Evolutionary conservation across 306 rosid genomes (phyloP).

Genomic region (Medicago ruthenica): DNA sequence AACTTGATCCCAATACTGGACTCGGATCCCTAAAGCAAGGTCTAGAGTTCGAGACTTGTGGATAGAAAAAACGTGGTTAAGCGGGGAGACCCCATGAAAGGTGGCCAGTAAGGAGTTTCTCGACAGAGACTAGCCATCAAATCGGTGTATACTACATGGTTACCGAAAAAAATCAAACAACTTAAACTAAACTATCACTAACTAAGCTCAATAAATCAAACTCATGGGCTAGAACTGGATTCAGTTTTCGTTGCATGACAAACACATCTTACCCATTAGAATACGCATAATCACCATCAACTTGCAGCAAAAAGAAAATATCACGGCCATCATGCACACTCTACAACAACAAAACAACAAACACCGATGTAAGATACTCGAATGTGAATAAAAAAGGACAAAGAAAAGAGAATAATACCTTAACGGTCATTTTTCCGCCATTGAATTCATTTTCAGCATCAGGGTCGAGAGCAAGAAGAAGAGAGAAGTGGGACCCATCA

Average conservation of each 20-base stretch:
- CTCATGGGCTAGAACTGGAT: background rate
- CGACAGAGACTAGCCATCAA: background rate
- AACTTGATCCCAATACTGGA: background rate
- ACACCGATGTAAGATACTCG: background rate
- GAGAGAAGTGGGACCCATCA: slow-evolving; percentile 81
- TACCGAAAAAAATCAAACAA: background rate
- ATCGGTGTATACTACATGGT: background rate
- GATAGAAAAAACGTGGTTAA: background rate
- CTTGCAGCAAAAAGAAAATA: slow-evolving; percentile 80
- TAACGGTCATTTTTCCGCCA: slow-evolving; percentile 79
- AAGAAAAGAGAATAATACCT: slow-evolving; percentile 48
- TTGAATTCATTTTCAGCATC: slow-evolving; percentile 72
- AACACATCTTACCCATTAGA: slow-evolving; percentile 67
- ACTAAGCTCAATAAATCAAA: slow-evolving; percentile 7
- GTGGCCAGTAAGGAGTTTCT: background rate
- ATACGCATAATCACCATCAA: slow-evolving; percentile 76
- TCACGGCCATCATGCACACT: slow-evolving; percentile 89
- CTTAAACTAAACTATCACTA: background rate
- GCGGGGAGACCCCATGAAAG: background rate
- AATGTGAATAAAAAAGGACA: background rate
- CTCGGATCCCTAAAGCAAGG: background rate
- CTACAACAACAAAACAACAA: slow-evolving; percentile 55
- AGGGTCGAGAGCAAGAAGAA: slow-evolving; percentile 87
- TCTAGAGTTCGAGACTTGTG: background rate
- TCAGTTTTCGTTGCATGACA: slow-evolving; percentile 13